A percentile compares a stretch with the other conserved stretches of the same genome.
Conservation (phyloP, 306 rosid genomes). For the Medicago arabica region DNA sequence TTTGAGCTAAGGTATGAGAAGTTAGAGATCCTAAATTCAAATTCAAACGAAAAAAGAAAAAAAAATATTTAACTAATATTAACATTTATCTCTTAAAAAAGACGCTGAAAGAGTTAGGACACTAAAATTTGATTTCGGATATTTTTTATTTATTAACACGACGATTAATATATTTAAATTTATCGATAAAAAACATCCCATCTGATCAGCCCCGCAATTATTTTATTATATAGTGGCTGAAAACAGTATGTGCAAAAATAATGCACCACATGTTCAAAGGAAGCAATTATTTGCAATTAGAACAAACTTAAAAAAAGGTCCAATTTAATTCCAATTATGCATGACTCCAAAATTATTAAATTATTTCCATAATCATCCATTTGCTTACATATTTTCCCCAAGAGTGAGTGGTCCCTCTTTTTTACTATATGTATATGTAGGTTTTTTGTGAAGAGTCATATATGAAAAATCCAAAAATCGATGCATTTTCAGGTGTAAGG, state of each 20-base stretch:
- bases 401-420: slow-evolving; percentile 25
- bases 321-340: neutral
- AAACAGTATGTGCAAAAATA: slow-evolving; percentile 13
- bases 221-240: slow-evolving; percentile 33
- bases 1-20: no score
- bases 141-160: no score
- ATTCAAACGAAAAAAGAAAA: no score
- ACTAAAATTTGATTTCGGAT: no score
- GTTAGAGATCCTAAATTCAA: no score
- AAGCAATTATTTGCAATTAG: slow-evolving; percentile 46
- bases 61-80: no score
- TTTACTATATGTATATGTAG: neutral
- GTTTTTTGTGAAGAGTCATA: slow-evolving; percentile 28
- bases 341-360: slow-evolving; percentile 38
- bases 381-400: slow-evolving; percentile 24
- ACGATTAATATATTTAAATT: no score
- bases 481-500: slow-evolving; percentile 30
- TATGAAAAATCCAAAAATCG: slow-evolving; percentile 34
- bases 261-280: slow-evolving; percentile 43
- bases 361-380: slow-evolving; percentile 18
- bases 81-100: no score
- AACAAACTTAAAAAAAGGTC: slow-evolving; percentile 30
- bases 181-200: neutral
- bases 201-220: slow-evolving; percentile 26
- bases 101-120: no score